phyloP scores from a whole-genome alignment of 768 basidiomycete genomes.

The Termitomyces sp. region DNA sequence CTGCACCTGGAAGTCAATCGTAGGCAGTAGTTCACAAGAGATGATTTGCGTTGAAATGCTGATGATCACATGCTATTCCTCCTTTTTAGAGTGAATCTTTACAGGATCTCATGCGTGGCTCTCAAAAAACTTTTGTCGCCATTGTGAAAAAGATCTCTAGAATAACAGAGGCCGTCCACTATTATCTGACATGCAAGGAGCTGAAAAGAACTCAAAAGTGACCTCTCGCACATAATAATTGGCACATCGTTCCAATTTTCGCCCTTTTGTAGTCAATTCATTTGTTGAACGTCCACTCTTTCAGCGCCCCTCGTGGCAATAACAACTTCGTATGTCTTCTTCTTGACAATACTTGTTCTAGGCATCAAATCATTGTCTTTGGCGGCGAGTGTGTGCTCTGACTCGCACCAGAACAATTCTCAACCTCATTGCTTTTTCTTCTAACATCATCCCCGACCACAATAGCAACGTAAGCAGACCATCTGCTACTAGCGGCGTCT shows the following conservation, averaged over 20 bases:
- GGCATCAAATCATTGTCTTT: background rate
- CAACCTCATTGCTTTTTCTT: constrained; percentile 3
- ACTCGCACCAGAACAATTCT: background rate
- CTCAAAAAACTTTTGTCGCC: background rate
- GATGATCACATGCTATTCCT: background rate
- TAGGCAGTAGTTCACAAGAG: too few species aligned
- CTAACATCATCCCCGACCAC: background rate
- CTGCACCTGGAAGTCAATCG: too few species aligned
- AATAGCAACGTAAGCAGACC: constrained; percentile 1
- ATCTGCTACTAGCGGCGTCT: background rate
- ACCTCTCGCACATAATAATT: background rate
- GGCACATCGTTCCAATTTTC: background rate
- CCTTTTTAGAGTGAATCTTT: background rate
- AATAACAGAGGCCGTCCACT: background rate
- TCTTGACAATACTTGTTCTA: background rate
- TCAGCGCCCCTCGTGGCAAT: constrained; percentile 6
- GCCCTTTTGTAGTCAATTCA: constrained; percentile 3
- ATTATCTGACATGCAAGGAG: background rate
- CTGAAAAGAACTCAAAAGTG: background rate
- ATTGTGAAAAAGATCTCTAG: background rate
- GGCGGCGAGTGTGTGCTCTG: background rate
- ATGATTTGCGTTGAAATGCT: too few species aligned
- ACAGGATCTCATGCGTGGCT: background rate
- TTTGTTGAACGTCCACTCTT: background rate
- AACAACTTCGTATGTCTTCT: background rate